Base-by-base conservation (phyloP, 2,329 filamentous ascomycete species). In the Herpotrichia juniperi region DNA sequence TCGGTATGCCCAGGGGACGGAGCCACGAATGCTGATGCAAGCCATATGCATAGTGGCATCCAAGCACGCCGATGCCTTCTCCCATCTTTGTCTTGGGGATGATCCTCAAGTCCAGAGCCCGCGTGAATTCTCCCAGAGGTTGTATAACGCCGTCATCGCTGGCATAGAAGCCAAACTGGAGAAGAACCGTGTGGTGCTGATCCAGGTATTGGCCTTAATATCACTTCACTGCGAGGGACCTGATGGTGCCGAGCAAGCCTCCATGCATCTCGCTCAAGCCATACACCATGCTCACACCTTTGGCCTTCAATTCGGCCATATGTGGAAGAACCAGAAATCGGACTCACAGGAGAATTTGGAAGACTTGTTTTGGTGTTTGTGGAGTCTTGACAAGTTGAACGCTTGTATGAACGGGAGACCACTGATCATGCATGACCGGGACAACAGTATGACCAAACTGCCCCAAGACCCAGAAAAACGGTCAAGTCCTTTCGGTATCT, bases 281-380 rank as follows among this genome's bases (percentile, higher is more conserved):
- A 78, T 81, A 46, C 78, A 81, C 42, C 77, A 80, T 54, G 77
- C 76, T 3, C 78, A 80, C 51, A 79, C 78, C 1, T 73, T 80
- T 22, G 78, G 78, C 7, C 69, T 80, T 16, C 78, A 80, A 40
- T 75, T 80, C 19, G 67, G 68, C 6, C 69, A 74, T 24, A 69
- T 72, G 40, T 73, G 71, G 69, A 72, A 72, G 46, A 70, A 71
- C 19, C 69, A 72, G 46, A 72, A 67, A 51, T 72, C 69, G 14
- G 69, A 73, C 25, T 70, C 66, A 2, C 66, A 71, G 42, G 72
- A 73, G 11, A 70, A 76, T 25, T 62, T 76, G 26, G 76, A 80
- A 53, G 70, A 77, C 31, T 61, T 81, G 0, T 81, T 80, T 54
- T 81, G 78, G 78, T 78, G 75, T 57, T 63, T 81, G 1, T 81